A percentile compares a stretch with the other conserved stretches of the same genome.
Conservation (phyloP, 306 rosid species). For the Vicia sativa region DNA sequence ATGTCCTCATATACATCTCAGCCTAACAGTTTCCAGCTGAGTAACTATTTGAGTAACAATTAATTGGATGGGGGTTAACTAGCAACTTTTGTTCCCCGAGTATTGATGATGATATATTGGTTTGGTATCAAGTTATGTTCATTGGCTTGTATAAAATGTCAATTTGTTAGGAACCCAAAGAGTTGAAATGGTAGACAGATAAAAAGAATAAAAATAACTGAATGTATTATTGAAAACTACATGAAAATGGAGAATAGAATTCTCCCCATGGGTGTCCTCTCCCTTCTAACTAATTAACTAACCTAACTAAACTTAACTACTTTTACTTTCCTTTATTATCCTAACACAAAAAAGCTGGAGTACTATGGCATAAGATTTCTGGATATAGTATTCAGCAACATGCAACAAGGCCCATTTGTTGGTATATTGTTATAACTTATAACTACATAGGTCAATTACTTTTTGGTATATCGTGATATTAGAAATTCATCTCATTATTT, state of each 20-base stretch:
- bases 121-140: slow-evolving; percentile 1
- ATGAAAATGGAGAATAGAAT: neutral
- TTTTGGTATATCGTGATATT: slow-evolving; percentile 14
- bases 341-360: neutral
- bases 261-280: neutral
- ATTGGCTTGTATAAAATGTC: slow-evolving; percentile 7
- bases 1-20: neutral
- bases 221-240: neutral
- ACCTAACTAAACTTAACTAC: neutral
- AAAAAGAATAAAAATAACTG: neutral
- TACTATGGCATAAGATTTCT: slow-evolving; percentile 6
- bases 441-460: neutral
- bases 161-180: neutral
- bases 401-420: slow-evolving; percentile 1
- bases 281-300: neutral
- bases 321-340: neutral
- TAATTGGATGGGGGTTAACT: slow-evolving; percentile 1
- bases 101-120: neutral
- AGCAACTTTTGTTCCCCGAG: neutral
- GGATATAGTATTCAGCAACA: slow-evolving; percentile 25
- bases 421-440: neutral
- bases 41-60: slow-evolving; percentile 1
- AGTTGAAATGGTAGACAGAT: neutral
- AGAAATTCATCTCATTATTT: slow-evolving; percentile 4
- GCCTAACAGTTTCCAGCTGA: neutral